These are phyloP conservation scores for Hyphodiscus hymeniophilus DNA, from an alignment of 495 filamentous ascomycete genomes.

Conservation along the genomic window DNA sequence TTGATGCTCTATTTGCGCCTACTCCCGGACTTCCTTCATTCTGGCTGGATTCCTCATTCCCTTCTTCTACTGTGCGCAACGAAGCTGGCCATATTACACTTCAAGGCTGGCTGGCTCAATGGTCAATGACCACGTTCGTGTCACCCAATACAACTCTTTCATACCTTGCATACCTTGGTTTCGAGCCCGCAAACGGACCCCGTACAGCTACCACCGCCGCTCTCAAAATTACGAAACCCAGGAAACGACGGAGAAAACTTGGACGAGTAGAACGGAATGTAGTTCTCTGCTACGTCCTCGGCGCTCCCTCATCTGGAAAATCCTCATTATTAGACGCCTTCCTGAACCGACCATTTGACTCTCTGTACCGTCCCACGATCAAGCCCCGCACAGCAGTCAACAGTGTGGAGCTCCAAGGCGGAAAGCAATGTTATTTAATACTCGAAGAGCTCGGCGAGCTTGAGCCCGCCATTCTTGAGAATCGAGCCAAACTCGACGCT, in stretches of 20 bases:
- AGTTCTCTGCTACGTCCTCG: conserved; percentile 91
- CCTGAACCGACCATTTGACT: conserved; percentile 76
- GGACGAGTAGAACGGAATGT: conserved; percentile 89
- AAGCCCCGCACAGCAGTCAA: conserved; percentile 90
- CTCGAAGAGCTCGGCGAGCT: conserved; percentile 92
- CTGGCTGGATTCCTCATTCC: conserved; percentile 82
- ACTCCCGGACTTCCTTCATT: conserved; percentile 81
- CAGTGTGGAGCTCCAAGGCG: conserved; percentile 89
- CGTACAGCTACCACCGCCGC: conserved; percentile 69
- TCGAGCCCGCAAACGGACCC: conserved; percentile 54
- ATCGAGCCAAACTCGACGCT: conserved; percentile 80
- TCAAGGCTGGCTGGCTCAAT: conserved; percentile 96
- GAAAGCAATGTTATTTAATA: conserved; percentile 95
- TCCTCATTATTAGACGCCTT: conserved; percentile 84
- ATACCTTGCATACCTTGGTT: conserved; percentile 93
- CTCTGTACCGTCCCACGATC: conserved; percentile 88
- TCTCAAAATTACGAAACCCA: conserved; percentile 83
- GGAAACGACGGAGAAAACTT: conserved; percentile 71
- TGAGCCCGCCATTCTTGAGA: conserved; percentile 88
- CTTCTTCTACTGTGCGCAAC: conserved; percentile 87
- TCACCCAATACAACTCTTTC: conserved; percentile 91
- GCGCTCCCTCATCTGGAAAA: conserved; percentile 76
- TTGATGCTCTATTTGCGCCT: conserved; percentile 81
- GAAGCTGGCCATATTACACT: conserved; percentile 93
- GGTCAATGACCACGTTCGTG: conserved; percentile 98